Evolutionary conservation across 192 early-diverging fungal genomes (phyloP).

Genomic region (Linnemannia zychae): DNA sequence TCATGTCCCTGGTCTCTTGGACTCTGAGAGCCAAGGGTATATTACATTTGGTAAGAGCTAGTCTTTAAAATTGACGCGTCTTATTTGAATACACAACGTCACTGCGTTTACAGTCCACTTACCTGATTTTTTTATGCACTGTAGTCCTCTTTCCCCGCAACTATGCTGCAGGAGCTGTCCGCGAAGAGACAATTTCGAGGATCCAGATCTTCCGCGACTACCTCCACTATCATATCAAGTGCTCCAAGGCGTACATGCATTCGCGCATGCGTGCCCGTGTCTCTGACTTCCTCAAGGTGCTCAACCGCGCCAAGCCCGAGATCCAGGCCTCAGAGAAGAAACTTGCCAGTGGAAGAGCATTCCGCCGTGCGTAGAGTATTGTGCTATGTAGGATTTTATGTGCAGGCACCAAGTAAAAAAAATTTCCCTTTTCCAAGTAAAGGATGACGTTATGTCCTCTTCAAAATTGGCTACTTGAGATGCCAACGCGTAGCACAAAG

Average conservation of each 20-base stretch:
- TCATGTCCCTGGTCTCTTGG: constrained; percentile 74
- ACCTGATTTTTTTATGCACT: neutral
- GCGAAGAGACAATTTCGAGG: constrained; percentile 93
- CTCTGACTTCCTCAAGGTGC: constrained; percentile 95
- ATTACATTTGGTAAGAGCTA: constrained; percentile 89
- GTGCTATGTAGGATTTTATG: too few species aligned
- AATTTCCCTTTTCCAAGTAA: too few species aligned
- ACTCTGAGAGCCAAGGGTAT: constrained; percentile 92
- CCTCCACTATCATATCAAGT: constrained; percentile 99
- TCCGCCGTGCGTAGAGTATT: constrained; percentile 24
- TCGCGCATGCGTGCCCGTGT: constrained; percentile 97
- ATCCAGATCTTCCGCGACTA: constrained; percentile 99
- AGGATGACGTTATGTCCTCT: too few species aligned
- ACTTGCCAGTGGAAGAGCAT: constrained; percentile 66
- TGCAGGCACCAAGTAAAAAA: too few species aligned
- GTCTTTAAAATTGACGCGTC: neutral
- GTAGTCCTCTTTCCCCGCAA: constrained; percentile 95
- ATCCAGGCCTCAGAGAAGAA: constrained; percentile 81
- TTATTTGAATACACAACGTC: neutral
- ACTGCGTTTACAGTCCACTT: neutral
- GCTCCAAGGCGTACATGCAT: constrained; percentile 99
- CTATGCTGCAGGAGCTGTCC: constrained; percentile 76
- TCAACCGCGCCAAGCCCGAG: constrained; percentile 99
- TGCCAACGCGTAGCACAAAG: too few species aligned
- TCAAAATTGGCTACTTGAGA: too few species aligned